Percentiles rank a stretch among this genome's conserved stretches.
Conservation (phyloP, 2,329 filamentous ascomycete species). For the Sporothrix curviconia region DNA sequence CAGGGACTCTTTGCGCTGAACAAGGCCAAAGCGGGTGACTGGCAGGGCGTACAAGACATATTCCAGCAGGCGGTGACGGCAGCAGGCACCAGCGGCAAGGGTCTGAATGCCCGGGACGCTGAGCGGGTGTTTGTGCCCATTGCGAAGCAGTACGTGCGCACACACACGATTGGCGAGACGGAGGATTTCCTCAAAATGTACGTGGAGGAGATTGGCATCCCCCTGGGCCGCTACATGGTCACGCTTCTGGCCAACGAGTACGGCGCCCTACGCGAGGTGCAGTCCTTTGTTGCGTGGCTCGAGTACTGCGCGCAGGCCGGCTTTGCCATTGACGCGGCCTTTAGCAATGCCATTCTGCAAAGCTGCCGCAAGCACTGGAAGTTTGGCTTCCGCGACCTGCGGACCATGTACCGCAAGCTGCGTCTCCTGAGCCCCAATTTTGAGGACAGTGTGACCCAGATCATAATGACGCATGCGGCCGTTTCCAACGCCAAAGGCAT, state of each 20-base stretch:
- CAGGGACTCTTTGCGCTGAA: slow-evolving; percentile 31
- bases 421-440: slow-evolving; percentile 26
- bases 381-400: slow-evolving; percentile 31
- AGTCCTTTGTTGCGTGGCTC: slow-evolving; percentile 36
- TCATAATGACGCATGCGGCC: slow-evolving; percentile 32
- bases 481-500: slow-evolving; percentile 25
- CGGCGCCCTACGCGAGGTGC: slow-evolving; percentile 32
- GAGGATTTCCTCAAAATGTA: slow-evolving; percentile 43
- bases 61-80: slow-evolving; percentile 25
- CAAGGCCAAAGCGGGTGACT: slow-evolving; percentile 35
- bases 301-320: slow-evolving; percentile 31
- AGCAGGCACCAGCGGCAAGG: neutral
- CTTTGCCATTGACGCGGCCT: slow-evolving; percentile 31
- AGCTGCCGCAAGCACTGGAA: slow-evolving; percentile 34
- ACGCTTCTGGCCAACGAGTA: slow-evolving; percentile 39
- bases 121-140: slow-evolving; percentile 31
- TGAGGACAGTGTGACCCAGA: slow-evolving; percentile 34
- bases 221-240: slow-evolving; percentile 32
- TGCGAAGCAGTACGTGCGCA: slow-evolving; percentile 33
- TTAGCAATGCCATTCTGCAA: slow-evolving; percentile 35
- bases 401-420: slow-evolving; percentile 30
- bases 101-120: slow-evolving; percentile 21
- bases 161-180: slow-evolving; percentile 34
- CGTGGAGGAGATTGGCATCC: slow-evolving; percentile 29
- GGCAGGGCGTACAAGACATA: slow-evolving; percentile 31